Percentiles rank a stretch among this genome's conserved stretches.
phyloP scores from a whole-genome alignment of 78 protist genomes.

The Dictyostelium intermedium region DNA sequence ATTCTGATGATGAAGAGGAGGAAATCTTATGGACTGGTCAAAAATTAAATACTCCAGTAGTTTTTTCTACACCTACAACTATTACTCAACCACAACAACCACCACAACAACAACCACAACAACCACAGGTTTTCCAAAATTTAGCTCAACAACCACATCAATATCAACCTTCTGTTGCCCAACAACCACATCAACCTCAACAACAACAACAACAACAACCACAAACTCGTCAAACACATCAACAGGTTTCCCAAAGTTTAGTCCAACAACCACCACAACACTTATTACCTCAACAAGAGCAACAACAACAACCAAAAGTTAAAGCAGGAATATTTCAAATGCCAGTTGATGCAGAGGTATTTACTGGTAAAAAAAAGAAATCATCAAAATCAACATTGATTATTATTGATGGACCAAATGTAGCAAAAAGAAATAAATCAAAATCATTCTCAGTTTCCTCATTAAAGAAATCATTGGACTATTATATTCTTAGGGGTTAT shows the following conservation, averaged over 20 bases:
- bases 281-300: neutral
- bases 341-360: constrained; percentile 52
- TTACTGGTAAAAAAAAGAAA: constrained; percentile 19
- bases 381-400: constrained; percentile 43
- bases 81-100: neutral
- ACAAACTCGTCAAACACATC: neutral
- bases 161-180: neutral
- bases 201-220: neutral
- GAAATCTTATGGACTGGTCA: constrained; percentile 39
- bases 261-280: neutral
- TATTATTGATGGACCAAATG: constrained; percentile 83
- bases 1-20: constrained; percentile 36
- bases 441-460: constrained; percentile 45
- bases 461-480: constrained; percentile 72
- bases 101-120: constrained; percentile 5
- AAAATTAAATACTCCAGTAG: neutral
- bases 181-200: neutral
- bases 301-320: neutral
- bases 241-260: neutral
- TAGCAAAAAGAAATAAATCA: constrained; percentile 43
- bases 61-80: neutral
- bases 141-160: neutral
- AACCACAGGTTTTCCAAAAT: neutral
- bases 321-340: constrained; percentile 43
- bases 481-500: constrained; percentile 61